Evolutionary conservation across 2,329 filamentous ascomycete species (phyloP).

Genomic region (Penicillium sp.): DNA sequence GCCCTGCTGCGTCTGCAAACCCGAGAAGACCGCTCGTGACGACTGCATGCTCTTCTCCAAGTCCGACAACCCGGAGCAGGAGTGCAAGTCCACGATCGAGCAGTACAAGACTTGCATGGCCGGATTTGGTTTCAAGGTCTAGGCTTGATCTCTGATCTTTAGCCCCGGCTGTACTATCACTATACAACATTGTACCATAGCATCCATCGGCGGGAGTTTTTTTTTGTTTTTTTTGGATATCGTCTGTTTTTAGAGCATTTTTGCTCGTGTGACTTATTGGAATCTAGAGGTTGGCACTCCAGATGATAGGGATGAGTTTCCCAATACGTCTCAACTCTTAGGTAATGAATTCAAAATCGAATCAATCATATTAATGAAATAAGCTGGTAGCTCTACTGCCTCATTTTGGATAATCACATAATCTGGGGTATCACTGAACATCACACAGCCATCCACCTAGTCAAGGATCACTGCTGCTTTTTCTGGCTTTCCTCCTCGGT

Average conservation of each 20-base stretch:
- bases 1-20: constrained; percentile 97
- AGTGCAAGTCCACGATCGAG: constrained; percentile 78
- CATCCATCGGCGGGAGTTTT: constrained; percentile 20
- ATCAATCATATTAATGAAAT: background rate
- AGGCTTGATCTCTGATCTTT: constrained; percentile 11
- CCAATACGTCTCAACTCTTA: constrained; percentile 20
- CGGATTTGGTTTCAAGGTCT: constrained; percentile 78
- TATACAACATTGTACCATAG: constrained; percentile 23
- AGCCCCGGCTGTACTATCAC: constrained; percentile 3
- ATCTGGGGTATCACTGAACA: constrained; percentile 31
- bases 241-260: constrained; percentile 1
- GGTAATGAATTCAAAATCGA: background rate
- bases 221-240: constrained; percentile 11
- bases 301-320: background rate
- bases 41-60: constrained; percentile 99
- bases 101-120: constrained; percentile 91
- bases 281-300: constrained; percentile 2
- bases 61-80: constrained; percentile 70
- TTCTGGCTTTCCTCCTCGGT: constrained; percentile 30
- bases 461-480: constrained; percentile 32
- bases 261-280: constrained; percentile 9
- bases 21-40: constrained; percentile 87
- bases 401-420: constrained; percentile 1
- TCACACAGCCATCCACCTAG: constrained; percentile 7
- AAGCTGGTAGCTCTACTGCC: constrained; percentile 9